Evolutionary conservation across 73 alveolate genomes (phyloP).

Genomic region (Paramecium biaurelia): DNA sequence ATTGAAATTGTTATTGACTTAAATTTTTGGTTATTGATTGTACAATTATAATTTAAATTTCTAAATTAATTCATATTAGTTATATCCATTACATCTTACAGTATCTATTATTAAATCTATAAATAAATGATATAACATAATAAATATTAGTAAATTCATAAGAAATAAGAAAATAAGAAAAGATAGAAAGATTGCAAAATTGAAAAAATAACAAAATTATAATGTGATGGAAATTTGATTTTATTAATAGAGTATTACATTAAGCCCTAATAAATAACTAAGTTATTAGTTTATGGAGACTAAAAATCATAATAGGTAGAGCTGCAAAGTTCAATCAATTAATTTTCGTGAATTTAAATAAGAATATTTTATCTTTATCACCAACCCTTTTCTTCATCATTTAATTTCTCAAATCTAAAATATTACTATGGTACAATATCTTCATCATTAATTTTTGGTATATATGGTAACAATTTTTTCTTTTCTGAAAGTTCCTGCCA

Average conservation of each 20-base stretch:
- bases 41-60: neutral
- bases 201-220: neutral
- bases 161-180: neutral
- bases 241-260: neutral
- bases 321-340: neutral
- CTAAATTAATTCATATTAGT: neutral
- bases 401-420: neutral
- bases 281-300: neutral
- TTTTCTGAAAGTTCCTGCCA: conserved; percentile 48
- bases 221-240: neutral
- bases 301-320: neutral
- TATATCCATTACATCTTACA: too few relatives aligned
- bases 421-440: neutral
- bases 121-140: neutral
- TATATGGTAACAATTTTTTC: neutral
- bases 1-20: neutral
- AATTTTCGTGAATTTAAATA: neutral
- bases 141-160: too few relatives aligned
- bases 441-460: neutral
- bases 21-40: neutral
- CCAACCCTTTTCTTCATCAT: conserved; percentile 35
- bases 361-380: neutral
- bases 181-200: neutral
- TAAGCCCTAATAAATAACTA: neutral
- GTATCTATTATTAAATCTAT: too few relatives aligned